Conservation (phyloP, 2,329 filamentous ascomycete species). For the Chaetomiaceae sp. region DNA sequence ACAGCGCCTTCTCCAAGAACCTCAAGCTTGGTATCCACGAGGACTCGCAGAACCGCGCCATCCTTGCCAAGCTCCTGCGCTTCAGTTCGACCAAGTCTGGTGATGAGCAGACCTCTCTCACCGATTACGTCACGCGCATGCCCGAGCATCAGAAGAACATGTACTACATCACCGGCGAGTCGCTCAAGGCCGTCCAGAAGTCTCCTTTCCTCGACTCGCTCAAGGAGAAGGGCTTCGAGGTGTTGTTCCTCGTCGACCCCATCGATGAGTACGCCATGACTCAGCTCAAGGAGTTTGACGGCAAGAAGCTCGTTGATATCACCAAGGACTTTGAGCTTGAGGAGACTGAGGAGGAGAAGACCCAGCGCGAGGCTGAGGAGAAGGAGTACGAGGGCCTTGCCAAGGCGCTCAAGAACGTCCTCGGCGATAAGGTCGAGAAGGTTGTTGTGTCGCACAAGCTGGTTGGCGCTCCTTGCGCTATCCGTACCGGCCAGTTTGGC, state of each 20-base stretch:
- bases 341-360: constrained; percentile 99
- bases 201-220: constrained; percentile 98
- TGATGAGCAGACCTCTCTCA: constrained; percentile 88
- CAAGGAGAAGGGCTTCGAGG: constrained; percentile 99
- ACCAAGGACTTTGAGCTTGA: constrained; percentile 99
- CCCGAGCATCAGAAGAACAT: constrained; percentile 99
- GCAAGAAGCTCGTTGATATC: constrained; percentile 99
- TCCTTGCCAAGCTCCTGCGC: constrained; percentile 95
- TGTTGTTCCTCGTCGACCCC: constrained; percentile 98
- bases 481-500: constrained; percentile 98
- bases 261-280: constrained; percentile 99
- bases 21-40: constrained; percentile 99
- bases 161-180: constrained; percentile 99
- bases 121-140: constrained; percentile 99
- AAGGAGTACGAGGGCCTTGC: constrained; percentile 94
- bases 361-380: constrained; percentile 88
- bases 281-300: constrained; percentile 99
- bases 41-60: constrained; percentile 92
- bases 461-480: constrained; percentile 87
- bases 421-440: constrained; percentile 99
- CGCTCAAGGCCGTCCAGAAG: constrained; percentile 94
- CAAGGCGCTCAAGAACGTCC: constrained; percentile 98
- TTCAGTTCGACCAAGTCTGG: constrained; percentile 99
- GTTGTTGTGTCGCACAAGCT: constrained; percentile 99
- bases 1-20: constrained; percentile 99